Percentiles rank a stretch among this genome's conserved stretches.
Evolutionary conservation across 2,329 filamentous ascomycete species (phyloP).

Genomic region (Pseudogymnoascus sp.): DNA sequence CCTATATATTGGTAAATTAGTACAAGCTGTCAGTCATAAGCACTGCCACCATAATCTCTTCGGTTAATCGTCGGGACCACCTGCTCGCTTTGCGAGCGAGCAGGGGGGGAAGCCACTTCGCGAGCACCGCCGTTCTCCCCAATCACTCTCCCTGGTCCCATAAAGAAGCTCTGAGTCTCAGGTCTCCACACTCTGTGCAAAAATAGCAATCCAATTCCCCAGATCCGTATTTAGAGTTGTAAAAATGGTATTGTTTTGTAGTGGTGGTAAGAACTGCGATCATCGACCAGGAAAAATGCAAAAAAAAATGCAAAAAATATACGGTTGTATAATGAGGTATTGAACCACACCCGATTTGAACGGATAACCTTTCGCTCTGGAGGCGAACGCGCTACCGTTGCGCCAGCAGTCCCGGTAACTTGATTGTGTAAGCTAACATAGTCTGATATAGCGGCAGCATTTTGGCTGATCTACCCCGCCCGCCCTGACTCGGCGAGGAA

Average conservation of each 20-base stretch:
- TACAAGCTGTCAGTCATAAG: neutral
- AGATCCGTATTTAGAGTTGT: neutral
- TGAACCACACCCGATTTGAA: conserved; percentile 13
- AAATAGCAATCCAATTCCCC: neutral
- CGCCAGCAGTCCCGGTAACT: conserved; percentile 11
- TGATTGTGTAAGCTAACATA: neutral
- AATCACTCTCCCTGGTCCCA: neutral
- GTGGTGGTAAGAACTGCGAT: neutral
- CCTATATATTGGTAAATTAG: neutral
- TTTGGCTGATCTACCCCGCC: neutral
- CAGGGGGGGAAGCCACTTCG: neutral
- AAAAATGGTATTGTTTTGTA: neutral
- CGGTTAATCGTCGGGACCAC: no score
- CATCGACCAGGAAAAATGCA: neutral
- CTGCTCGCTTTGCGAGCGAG: no score
- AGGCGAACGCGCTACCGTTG: conserved; percentile 12
- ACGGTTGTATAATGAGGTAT: conserved; percentile 7
- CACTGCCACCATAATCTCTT: conserved; percentile 3
- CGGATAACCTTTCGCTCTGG: conserved; percentile 13
- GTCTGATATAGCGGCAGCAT: neutral
- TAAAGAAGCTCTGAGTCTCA: neutral
- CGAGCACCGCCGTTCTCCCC: neutral
- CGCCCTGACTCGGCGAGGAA: neutral
- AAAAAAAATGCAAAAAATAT: neutral
- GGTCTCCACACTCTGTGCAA: neutral